A percentile compares a stretch with the other conserved stretches of the same genome.
These are phyloP conservation scores for Calonectria pauciramosa DNA, from an alignment of 2,329 filamentous ascomycete genomes.

Conservation along the genomic window DNA sequence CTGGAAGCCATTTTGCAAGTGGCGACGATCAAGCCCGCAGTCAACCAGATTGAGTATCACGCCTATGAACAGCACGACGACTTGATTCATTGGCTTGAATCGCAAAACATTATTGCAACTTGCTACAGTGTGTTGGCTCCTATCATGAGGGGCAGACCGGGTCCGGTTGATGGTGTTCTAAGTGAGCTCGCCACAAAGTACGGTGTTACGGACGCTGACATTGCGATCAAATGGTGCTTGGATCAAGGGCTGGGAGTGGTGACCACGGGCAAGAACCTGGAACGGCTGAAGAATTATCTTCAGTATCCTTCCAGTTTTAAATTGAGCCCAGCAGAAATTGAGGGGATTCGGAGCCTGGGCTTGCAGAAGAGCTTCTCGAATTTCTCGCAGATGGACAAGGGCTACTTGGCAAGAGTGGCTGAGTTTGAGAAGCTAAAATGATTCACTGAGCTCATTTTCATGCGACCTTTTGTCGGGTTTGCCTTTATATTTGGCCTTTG, in stretches of 20 bases:
- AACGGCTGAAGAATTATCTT: background rate
- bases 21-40: background rate
- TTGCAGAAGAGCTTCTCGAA: background rate
- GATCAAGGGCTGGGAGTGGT: background rate
- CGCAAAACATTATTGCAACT: background rate
- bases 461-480: no score
- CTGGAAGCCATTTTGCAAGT: background rate
- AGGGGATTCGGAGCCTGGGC: background rate
- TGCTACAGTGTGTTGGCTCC: background rate
- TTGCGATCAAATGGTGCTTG: background rate
- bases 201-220: background rate
- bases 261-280: background rate
- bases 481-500: no score
- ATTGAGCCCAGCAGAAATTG: background rate
- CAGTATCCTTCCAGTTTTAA: background rate
- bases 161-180: background rate
- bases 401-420: no score
- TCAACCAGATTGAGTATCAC: background rate
- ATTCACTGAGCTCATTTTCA: no score
- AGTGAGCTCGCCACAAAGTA: background rate
- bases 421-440: no score
- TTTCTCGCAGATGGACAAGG: background rate
- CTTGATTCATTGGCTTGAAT: background rate
- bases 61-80: background rate
- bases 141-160: background rate